Conservation (phyloP, 2,329 filamentous ascomycete genomes). For the Aspergillus uvarum region DNA sequence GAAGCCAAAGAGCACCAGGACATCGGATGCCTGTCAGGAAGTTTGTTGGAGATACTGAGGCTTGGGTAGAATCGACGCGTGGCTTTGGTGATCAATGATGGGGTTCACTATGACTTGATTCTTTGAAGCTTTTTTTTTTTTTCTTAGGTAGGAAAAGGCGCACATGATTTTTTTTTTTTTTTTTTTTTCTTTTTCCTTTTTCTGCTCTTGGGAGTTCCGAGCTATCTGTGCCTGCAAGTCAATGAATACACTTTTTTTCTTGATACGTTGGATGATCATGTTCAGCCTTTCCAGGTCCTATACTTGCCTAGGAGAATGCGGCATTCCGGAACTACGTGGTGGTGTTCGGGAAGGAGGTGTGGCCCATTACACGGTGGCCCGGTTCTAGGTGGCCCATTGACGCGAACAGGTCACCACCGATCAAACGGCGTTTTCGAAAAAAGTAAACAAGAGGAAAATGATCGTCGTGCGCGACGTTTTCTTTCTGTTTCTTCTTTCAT, state of each 20-base stretch:
- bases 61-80: neutral
- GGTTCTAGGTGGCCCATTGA: no score
- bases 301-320: no score
- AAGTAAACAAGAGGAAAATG: no score
- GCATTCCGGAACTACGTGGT: no score
- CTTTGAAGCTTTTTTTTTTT: neutral
- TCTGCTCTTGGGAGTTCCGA: constrained; percentile 2
- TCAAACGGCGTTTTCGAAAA: no score
- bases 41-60: neutral
- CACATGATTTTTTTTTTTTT: constrained; percentile 8
- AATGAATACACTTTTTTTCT: neutral
- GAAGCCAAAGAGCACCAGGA: neutral
- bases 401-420: no score
- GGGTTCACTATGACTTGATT: constrained; percentile 1
- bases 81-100: constrained; percentile 2
- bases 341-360: no score
- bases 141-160: constrained; percentile 12
- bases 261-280: no score
- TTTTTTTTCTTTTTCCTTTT: neutral
- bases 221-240: neutral
- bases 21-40: neutral
- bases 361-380: no score
- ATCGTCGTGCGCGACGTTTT: no score
- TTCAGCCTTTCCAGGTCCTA: no score
- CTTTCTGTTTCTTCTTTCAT: no score